Base-by-base conservation (phyloP, 495 filamentous ascomycete genomes). In the Astrocystis sublimbata region DNA sequence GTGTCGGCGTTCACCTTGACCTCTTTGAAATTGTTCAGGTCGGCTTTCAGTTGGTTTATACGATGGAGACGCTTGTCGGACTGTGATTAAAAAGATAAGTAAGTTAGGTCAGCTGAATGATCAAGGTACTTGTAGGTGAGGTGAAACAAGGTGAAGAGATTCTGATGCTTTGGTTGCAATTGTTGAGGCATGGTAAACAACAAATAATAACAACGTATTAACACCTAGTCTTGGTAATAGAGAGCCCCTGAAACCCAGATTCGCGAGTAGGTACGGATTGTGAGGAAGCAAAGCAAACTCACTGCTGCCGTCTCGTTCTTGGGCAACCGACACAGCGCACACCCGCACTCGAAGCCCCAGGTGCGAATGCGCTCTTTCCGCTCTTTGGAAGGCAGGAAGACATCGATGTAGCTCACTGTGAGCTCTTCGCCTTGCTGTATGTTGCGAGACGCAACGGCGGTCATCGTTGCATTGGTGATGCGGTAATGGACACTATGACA, bases 291-390 rank as follows among this genome's bases (percentile, higher is more conserved):
- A 4, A 33, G 17, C 17, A 53, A 26, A 53, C 60, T 47, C 33
- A 62, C 60, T 28, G 51, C 60, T 23, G 23, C 24, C 0, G 53
- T 40, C 3, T 72, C 66, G 2, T 57, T 33, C 5, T 52, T 36
- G n/a, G 60, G 28, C 24, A 71, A 51, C n/a, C 55, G 60, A 64
- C 77, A 81, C 3, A 72, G 69, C 2, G 63, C 21, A 53, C 78
- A 81, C 15, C 65, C 52, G 64, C 78, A 81, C 41, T 68, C 64
- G 54, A 79, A 81, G 4, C 75, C 76, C 76, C 76, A 79, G 10
- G 65, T 63, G 1, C 31, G 17, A 26, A 81, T 68, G 10, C 72
- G 72, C 5, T 62, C 41, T 7, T 71, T 73, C 7, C 78, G 78
- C 9, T 74, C 68, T 19, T 51, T 58, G 1, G 60, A 69, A 4